Evolutionary conservation across 805 yeast genomes (phyloP), one percentile per base, ranked within the genome.

Genomic region (Candida ulmi): DNA sequence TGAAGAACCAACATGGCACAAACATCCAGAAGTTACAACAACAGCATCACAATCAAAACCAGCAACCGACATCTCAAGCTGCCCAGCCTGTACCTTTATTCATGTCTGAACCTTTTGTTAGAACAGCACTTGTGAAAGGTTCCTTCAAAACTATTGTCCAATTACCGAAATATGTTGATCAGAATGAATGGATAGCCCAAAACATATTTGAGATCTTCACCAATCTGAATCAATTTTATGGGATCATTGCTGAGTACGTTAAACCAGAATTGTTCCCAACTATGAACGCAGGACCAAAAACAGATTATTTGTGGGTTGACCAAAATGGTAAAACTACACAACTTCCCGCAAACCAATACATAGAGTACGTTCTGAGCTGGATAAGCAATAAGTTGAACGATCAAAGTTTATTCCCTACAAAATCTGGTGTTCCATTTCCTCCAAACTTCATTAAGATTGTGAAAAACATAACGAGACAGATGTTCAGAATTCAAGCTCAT

Each of bases 401-500:
- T 62, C 95, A 88, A 57, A 71, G 84, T 5, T 69, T 86, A 2
- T 93, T 93, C 55, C 99, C 99, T 4, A 93, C 98, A 1, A 83
- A 86, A 46, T 80, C 79, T 45, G 95, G 95, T 11, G 69, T 72
- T 5, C 88, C 96, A 1, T 93, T 93, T 57, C 96, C 98, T 7
- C 85, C 88, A 2, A 81, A 79, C 39, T 88, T 93, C 54, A 61
- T 79, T 41, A 77, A 81, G 54, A 95, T 88, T 51, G 79, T 93
- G 35, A 88, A 84, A 53, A 86, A 88, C 57, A 90, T 93, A 17
- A 80, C 82, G 57, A 71, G 88, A 46, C 98, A 93, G 58, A 84
- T 93, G 88, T 88, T 93, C 57, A 74, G 98, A 50, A 86, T 93
- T 13, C 90, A 91, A 65, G 99, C 99, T 4, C 96, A 90, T 57